Base-by-base conservation (phyloP, 2,329 filamentous ascomycete genomes). In the Elsinoe australis region DNA sequence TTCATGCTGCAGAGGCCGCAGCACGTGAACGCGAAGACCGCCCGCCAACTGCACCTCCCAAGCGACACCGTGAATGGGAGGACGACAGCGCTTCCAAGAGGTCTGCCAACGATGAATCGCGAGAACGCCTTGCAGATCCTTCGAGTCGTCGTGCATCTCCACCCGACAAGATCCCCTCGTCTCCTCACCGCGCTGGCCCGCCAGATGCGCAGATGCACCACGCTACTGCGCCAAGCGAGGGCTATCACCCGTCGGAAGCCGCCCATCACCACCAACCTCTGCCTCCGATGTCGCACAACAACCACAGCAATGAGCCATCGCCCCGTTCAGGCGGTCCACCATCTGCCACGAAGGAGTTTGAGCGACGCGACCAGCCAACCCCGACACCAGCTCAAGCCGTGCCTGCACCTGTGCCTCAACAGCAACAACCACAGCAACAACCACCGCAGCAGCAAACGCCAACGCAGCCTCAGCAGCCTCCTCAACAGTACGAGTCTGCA, bases 1-100 rank as follows among this genome's bases (percentile, higher is more conserved):
- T 78, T 28, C 80, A 79, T 51, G 79, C 83, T 36, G 81, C 83
- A 38, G 83, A 90, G 59, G 76, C 78, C 51, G 77, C 79, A 18
- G 73, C 78, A 51, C 83, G 78, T 45, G 78, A 82, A 39, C 66
- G 75, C 52, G 84, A 94, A 49, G 78, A 82, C 33, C 78, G 88
- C n/a, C 86, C 88, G 14, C 68, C 83, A 1, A 94, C 73, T 2
- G 73, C 86, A 8, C 78, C 78, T 3, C 80, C 83, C 50, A 98
- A 98, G 74, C 80, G 92, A 50, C 76, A 82, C 64, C 82, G 89
- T 41, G 92, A 96, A 60, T 95, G 92, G 89, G 92, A 96, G 56
- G 84, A 90, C 28, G 87, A 94, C 28, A 71, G 79, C 17, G 69
- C 61, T 3, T 57, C 51, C 44, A 94, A 95, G 71, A 95, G 95